Base-by-base conservation (phyloP, 176 grass and related monocot species). In the Cenchrus purpureus region DNA sequence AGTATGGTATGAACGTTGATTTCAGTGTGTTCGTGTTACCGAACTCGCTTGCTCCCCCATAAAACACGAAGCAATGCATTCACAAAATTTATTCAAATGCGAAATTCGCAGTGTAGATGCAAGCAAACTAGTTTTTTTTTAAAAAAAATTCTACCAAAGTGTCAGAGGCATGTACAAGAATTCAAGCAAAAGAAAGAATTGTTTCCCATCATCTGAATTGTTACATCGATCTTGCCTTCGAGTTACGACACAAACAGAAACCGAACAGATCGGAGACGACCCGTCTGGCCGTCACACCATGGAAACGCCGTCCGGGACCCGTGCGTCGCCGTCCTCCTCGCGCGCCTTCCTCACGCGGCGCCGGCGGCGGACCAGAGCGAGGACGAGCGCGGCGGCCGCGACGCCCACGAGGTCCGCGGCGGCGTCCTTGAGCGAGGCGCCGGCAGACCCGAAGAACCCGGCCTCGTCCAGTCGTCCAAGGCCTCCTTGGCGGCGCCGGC, bases 391-490 rank as follows among this genome's bases (percentile, higher is more conserved):
- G 4, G 91, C 89, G 15, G 90, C 76, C 12, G 83, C 56, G 56
- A 86, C 73, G 22, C 93, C 95, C 0, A 90, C 49, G 60, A 98
- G 31, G 61, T 98, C 95, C 58, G 95, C 91, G 1, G 74, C 91
- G 43, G 89, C 91, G 72, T 98, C 95, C 83, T 93, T 93, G 56
- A 54, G 79, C 15, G 95, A 98, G 11, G 91, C 92, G 16, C 92
- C 95, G 5, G 95, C 78, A 25, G 95, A 98, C 43, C 87, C 90
- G 32, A 92, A 87, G 84, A 95, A 1, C 0, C 95, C 80, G n/a
- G 87, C 73, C 89, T 95, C 95, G 77, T 98, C 93, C 10, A 82
- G 83, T 95, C 95, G 77, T 98, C 93, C 10, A 82, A 85, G 57
- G n/a, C 79, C 87, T 98, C 95, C 80, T 98, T 98, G 73, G 73